Evolutionary conservation across 1,139 yeast species (phyloP), one percentile per base, ranked within the genome.

Genomic region (Magnusiomyces fungicola): DNA sequence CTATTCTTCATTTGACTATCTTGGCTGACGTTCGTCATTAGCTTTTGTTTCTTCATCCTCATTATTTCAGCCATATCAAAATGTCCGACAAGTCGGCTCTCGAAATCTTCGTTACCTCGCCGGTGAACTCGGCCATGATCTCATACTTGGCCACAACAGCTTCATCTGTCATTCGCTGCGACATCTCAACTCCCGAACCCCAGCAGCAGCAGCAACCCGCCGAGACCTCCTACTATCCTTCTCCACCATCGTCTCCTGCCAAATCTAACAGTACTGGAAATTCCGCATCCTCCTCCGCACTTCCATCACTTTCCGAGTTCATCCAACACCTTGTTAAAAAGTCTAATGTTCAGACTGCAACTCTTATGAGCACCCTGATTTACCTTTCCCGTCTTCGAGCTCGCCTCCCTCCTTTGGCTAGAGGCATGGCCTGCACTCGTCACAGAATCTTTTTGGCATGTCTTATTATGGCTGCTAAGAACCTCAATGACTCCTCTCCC

Each of bases 321-420:
- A 89, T 90, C 58, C 75, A 80, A 55, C 78, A 76, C 46, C 72
- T 90, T 57, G 82, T 90, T 54, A 74, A 73, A 51, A 80, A 84
- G 61, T 87, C 96, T 14, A 89, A 90, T 64, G 97, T 92, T 23
- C 97, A 90, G 69, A 86, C 96, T 2, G 90, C 97, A 38, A 92
- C 97, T 1, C 74, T 92, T 50, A 90, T 92, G 97, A 83, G 97
- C 18, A 78, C 96, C 1, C 72, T 88, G 49, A 89, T 89, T 12
- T 90, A 87, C 66, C 74, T 90, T 51, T 80, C 83, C 53, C 82
- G 89, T 55, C 73, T 90, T 56, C 79, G 94, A 57, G 75, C 78
- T 54, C 73, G 84, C 14, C 76, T 92, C 50, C 97, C 97, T 3
- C 80, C 90, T 30, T 84, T 86, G 67, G 95, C 96, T 21, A 79